Conservation (phyloP, 2,329 filamentous ascomycete species). For the Aspergillus fijiensis region DNA sequence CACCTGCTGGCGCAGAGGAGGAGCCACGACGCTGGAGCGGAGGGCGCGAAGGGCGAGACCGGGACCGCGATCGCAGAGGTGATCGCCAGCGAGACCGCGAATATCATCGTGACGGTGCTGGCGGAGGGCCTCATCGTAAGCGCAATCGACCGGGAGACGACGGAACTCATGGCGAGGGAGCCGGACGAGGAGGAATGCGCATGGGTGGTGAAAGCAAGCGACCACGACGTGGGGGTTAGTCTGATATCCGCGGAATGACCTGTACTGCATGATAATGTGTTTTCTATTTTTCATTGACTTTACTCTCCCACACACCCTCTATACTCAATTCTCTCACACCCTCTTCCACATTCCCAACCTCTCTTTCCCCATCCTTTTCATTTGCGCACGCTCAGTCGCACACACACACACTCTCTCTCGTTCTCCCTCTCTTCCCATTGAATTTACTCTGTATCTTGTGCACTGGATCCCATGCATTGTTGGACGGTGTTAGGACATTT, state of each 20-base stretch:
- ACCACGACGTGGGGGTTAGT: conserved; percentile 35
- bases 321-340: not conserved
- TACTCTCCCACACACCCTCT: conserved; percentile 5
- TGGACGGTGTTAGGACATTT: conserved; percentile 21
- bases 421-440: conserved; percentile 13
- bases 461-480: conserved; percentile 21
- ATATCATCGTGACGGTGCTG: conserved; percentile 29
- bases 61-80: conserved; percentile 37
- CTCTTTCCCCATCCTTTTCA: conserved; percentile 7
- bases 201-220: conserved; percentile 44
- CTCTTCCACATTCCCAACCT: not conserved
- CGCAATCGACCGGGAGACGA: conserved; percentile 39
- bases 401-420: not conserved
- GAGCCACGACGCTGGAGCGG: conserved; percentile 35
- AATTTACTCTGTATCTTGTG: conserved; percentile 13
- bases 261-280: conserved; percentile 9
- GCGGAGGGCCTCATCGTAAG: conserved; percentile 35
- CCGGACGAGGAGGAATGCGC: conserved; percentile 38
- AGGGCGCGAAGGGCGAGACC: conserved; percentile 36
- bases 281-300: conserved; percentile 11
- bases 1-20: conserved; percentile 28
- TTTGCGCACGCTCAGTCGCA: not conserved
- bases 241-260: not conserved
- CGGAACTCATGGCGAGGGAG: conserved; percentile 27
- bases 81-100: conserved; percentile 37